These are phyloP conservation scores for Tetragonia tetragonoides DNA, from an alignment of 148 eudicot species.

Conservation along the genomic window DNA sequence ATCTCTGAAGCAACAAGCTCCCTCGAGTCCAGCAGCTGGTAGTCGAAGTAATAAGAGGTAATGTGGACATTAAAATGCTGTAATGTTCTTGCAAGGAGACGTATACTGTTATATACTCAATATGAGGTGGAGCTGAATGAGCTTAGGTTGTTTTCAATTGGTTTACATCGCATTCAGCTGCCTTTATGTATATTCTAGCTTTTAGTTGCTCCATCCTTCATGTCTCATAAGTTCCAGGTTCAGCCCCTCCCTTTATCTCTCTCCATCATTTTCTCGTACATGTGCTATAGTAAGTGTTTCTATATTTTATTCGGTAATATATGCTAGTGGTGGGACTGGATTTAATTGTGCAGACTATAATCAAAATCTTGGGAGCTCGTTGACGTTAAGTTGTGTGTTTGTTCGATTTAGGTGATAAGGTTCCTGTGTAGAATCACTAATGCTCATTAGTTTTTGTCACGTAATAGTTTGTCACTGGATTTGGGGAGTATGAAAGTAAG, in stretches of 20 bases:
- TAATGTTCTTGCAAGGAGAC: constrained; percentile 1
- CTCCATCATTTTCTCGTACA: background rate
- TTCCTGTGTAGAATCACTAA: background rate
- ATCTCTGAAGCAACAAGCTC: constrained; percentile 49
- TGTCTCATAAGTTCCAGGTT: background rate
- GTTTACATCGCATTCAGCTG: background rate
- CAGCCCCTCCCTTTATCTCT: background rate
- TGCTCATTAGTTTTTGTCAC: constrained; percentile 3
- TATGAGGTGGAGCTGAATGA: background rate
- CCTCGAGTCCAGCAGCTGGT: constrained; percentile 39
- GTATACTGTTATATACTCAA: background rate
- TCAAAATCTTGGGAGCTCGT: background rate
- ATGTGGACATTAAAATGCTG: background rate
- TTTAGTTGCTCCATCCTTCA: background rate
- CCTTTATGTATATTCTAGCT: background rate
- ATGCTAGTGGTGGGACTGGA: constrained; percentile 2
- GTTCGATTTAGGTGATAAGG: background rate
- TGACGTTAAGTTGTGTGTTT: background rate
- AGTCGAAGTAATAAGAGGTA: constrained; percentile 61
- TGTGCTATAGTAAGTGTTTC: background rate
- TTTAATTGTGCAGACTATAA: background rate
- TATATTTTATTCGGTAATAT: background rate
- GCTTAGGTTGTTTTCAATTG: background rate
- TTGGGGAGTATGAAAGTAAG: constrained; percentile 69
- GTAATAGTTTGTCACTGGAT: constrained; percentile 72